Conservation (phyloP, 495 filamentous ascomycete species). For the Lophium mytilinum region DNA sequence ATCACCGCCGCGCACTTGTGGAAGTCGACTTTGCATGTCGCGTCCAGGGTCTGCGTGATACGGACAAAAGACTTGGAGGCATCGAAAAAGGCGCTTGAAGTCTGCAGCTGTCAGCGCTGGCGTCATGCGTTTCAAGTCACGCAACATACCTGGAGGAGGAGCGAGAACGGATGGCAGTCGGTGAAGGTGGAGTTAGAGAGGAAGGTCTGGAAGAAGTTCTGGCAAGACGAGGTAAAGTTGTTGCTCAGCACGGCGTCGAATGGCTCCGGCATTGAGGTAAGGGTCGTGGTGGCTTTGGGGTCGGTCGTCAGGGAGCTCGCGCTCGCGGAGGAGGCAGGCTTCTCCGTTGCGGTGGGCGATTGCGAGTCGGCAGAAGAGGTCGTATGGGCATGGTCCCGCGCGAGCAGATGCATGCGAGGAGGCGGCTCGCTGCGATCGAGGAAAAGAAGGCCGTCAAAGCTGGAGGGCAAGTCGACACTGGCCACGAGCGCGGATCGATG, state of each 20-base stretch:
- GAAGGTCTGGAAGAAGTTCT: conserved; percentile 11
- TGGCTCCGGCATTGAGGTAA: conserved; percentile 15
- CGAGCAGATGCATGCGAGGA: conserved; percentile 20
- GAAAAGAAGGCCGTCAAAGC: conserved; percentile 11
- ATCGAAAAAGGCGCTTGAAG: conserved; percentile 71
- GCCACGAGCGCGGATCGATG: conserved; percentile 10
- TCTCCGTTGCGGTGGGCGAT: no score
- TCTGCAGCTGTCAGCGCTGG: conserved; percentile 30
- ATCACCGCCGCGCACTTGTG: conserved; percentile 53
- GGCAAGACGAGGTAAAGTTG: conserved; percentile 22
- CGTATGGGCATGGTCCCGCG: conserved; percentile 3
- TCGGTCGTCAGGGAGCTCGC: conserved; percentile 11
- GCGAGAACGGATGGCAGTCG: conserved; percentile 23
- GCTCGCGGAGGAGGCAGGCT: conserved; percentile 4
- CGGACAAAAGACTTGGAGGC: conserved; percentile 53
- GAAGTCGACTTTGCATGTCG: conserved; percentile 57
- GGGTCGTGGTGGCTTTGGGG: conserved; percentile 1
- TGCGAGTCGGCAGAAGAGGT: background rate
- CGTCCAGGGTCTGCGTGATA: conserved; percentile 63
- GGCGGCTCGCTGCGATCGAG: background rate
- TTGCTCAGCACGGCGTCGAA: conserved; percentile 21
- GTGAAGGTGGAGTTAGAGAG: conserved; percentile 8
- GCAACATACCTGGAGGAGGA: conserved; percentile 20
- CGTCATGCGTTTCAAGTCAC: background rate
- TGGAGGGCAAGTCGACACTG: background rate